Percentiles rank a stretch among this genome's conserved stretches.
These are phyloP conservation scores for Xylaria multiplex DNA, from an alignment of 2,329 filamentous ascomycete species.

Conservation along the genomic window DNA sequence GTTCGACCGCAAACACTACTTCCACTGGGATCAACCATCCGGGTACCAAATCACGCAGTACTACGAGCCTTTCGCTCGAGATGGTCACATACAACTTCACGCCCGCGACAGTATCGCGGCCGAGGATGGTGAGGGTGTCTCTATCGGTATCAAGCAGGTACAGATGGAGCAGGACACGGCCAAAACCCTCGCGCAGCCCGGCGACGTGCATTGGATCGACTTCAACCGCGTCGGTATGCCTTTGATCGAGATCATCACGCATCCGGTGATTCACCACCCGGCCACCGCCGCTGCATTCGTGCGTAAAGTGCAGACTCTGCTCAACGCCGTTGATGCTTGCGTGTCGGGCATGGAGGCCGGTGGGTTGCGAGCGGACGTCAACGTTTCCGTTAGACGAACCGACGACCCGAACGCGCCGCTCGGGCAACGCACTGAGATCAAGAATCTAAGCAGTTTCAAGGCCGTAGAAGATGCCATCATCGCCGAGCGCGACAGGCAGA, in stretches of 20 bases:
- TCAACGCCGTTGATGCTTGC: constrained; percentile 84
- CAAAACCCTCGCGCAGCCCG: constrained; percentile 85
- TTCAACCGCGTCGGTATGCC: constrained; percentile 94
- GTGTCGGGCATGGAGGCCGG: constrained; percentile 93
- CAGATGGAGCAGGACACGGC: constrained; percentile 99
- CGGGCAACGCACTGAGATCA: constrained; percentile 94
- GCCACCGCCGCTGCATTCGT: constrained; percentile 89
- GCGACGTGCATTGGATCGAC: constrained; percentile 81
- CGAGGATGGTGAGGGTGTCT: constrained; percentile 75
- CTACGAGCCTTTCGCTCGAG: constrained; percentile 76
- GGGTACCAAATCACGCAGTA: constrained; percentile 99
- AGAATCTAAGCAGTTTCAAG: constrained; percentile 94
- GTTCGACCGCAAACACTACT: constrained; percentile 98
- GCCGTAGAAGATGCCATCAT: constrained; percentile 94
- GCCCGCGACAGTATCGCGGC: constrained; percentile 81
- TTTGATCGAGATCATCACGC: constrained; percentile 93
- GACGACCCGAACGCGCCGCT: constrained; percentile 60
- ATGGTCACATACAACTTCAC: constrained; percentile 77
- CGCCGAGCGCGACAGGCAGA: constrained; percentile 90
- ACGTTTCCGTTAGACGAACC: constrained; percentile 81
- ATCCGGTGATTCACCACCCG: constrained; percentile 87
- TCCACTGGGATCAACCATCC: constrained; percentile 96
- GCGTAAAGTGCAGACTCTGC: constrained; percentile 83
- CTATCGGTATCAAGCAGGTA: constrained; percentile 87
- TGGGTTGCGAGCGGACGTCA: constrained; percentile 91